Evolutionary conservation across 805 yeast species (phyloP).

Genomic region (Yamadazyma philogaea): DNA sequence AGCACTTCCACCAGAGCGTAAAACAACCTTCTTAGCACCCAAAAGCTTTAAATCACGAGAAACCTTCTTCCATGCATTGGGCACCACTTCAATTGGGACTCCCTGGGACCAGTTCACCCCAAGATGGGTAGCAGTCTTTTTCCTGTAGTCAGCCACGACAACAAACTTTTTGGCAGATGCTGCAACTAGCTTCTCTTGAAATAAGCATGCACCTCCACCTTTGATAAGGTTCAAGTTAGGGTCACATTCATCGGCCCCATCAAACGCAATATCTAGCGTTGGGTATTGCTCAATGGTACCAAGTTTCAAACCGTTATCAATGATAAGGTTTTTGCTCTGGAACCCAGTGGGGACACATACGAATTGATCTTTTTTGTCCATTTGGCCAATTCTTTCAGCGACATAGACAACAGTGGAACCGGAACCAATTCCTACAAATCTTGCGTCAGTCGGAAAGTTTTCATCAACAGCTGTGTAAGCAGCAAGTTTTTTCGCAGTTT

Average conservation of each 20-base stretch:
- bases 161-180: constrained; percentile 71
- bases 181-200: constrained; percentile 95
- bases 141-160: constrained; percentile 89
- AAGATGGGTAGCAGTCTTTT: constrained; percentile 61
- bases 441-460: constrained; percentile 64
- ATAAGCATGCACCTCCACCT: constrained; percentile 98
- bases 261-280: constrained; percentile 86
- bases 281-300: constrained; percentile 85
- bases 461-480: constrained; percentile 93
- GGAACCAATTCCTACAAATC: constrained; percentile 89
- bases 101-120: constrained; percentile 88
- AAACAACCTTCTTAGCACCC: constrained; percentile 60
- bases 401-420: constrained; percentile 97
- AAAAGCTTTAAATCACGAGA: constrained; percentile 54
- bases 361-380: constrained; percentile 49
- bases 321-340: constrained; percentile 84
- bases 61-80: constrained; percentile 79
- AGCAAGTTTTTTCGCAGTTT: constrained; percentile 83
- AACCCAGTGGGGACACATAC: constrained; percentile 95
- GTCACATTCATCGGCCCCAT: constrained; percentile 98
- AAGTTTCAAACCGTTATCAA: constrained; percentile 72
- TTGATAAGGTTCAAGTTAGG: constrained; percentile 74
- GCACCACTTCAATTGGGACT: constrained; percentile 93
- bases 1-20: constrained; percentile 84
- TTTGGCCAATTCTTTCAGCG: constrained; percentile 88